Base-by-base conservation (phyloP, 352 stramenopile genomes). In the Phytophthora hybrid region DNA sequence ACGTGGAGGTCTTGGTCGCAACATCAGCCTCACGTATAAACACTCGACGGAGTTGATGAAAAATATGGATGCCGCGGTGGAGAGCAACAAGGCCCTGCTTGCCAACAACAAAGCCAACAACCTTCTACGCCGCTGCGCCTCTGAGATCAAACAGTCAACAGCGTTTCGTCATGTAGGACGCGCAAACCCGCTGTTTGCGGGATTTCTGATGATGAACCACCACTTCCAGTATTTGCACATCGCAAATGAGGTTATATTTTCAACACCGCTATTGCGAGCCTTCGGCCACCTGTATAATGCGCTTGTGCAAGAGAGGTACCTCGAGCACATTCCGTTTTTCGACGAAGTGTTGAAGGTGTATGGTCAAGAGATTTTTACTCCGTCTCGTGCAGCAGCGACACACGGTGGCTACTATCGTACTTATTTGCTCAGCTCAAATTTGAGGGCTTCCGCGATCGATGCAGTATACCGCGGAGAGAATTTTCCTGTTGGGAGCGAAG, bases 201-300 rank as follows among this genome's bases (percentile, higher is more conserved):
- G 75, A 7, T 73, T 65, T 37, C 46, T 69, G 23, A 66, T 77
- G 54, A 51, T 81, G n/a, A 68, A 76, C 41, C 44, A 69, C 29
- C 49, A 77, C 26, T 72, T 74, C 41, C 51, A 66, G 41, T 39
- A 77, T 66, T 32, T 62, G 73, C 8, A 26, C 3, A 58, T 58
- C 18, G 23, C 52, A 14, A 58, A 32, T 51, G 66, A 71, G 31
- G 52, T 71, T 19, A 31, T 76, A 14, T 23, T 68, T 51, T 58
- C 53, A 46, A 74, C 74, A 18, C 68, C 63, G 1, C 63, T 65
- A 1, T 58, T 78, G 37, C 58, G 63, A 21, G 66, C 63, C 34
- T 79, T 81, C 23, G 39, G 66, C 2, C 63, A 81, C 37, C 34
- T 83, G 26, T 80, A 78, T 47, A 62, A 66, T 31, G 76, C 69